Evolutionary conservation across 2,329 filamentous ascomycete species (phyloP).

Genomic region (Colletotrichum cuscutae): DNA sequence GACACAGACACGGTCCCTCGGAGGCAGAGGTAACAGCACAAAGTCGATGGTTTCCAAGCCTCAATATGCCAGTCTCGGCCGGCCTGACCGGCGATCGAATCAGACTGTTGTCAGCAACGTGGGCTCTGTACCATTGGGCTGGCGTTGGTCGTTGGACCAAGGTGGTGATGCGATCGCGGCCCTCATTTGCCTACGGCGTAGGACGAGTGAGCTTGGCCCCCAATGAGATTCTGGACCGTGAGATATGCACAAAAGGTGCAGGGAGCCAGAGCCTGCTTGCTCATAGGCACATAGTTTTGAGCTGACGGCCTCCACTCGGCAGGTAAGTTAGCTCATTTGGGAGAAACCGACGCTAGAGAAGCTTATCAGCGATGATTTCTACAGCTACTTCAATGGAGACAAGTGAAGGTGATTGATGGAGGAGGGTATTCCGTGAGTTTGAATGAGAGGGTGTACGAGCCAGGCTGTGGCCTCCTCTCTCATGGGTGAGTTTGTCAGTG

Average conservation of each 20-base stretch:
- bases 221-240: not conserved
- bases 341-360: not conserved
- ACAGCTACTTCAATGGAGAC: not conserved
- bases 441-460: not conserved
- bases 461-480: not conserved
- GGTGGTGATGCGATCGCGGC: conserved; percentile 11
- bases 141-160: not conserved
- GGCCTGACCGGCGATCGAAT: conserved; percentile 8
- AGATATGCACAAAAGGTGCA: conserved; percentile 7
- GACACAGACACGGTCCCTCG: too few relatives aligned
- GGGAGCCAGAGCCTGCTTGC: conserved; percentile 23
- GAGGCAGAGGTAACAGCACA: not conserved
- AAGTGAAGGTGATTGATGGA: not conserved
- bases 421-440: not conserved
- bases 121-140: conserved; percentile 14
- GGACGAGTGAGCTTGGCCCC: not conserved
- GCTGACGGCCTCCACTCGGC: not conserved
- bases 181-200: conserved; percentile 4
- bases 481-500: not conserved
- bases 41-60: not conserved
- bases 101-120: not conserved
- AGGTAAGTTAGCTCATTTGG: not conserved
- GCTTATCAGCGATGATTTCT: not conserved
- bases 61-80: conserved; percentile 28
- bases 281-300: not conserved